Evolutionary conservation across 805 yeast genomes (phyloP), one percentile per base, ranked within the genome.

Genomic region (Lipomyces mesembrius): DNA sequence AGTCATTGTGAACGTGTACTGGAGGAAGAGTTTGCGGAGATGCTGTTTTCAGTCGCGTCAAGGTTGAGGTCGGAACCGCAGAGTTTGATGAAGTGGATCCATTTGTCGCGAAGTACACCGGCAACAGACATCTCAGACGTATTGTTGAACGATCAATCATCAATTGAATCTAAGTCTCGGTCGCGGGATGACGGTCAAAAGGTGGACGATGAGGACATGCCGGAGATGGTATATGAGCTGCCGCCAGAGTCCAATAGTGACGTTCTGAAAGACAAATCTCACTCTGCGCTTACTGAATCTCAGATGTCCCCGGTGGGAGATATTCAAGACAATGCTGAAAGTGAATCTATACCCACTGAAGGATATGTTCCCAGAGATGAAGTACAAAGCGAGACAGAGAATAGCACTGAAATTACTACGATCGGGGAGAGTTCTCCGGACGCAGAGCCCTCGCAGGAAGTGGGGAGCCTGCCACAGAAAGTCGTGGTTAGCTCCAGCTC

Each of bases 31-130:
- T 69, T 71, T 51, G 66, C 65, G n/a, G 64, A 68, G 46, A 51
- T 71, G 65, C 60, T 71, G 29, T 71, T 69, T 57, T 57, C 67
- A 4, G 57, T 71, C 17, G 71, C 71, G 12, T 52, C 74, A 17
- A 57, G 71, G 27, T 32, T 71, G 32, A 60, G 73, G 11, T 29
- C 65, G 2, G 70, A 71, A 34, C 74, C 74, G 22, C 63, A 68
- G 20, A 61, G 68, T 22, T 14, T 68, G 29, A 58, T 63, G 32
- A 59, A 67, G 53, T 71, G 74, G 74, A 58, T 71, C 37, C 5
- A 22, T 14, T 32, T 43, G 8, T 17, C 62, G 11, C 62, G 22
- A 2, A 3, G 12, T 17, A 32, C 55, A 2, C 34, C 55, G 17
- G 55, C 17, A 12, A 25, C 7, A 11, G 55, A 14, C 17, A 11